These are phyloP conservation scores for Aureobasidium sp. DNA, from an alignment of 2,329 filamentous ascomycete genomes.

Conservation along the genomic window DNA sequence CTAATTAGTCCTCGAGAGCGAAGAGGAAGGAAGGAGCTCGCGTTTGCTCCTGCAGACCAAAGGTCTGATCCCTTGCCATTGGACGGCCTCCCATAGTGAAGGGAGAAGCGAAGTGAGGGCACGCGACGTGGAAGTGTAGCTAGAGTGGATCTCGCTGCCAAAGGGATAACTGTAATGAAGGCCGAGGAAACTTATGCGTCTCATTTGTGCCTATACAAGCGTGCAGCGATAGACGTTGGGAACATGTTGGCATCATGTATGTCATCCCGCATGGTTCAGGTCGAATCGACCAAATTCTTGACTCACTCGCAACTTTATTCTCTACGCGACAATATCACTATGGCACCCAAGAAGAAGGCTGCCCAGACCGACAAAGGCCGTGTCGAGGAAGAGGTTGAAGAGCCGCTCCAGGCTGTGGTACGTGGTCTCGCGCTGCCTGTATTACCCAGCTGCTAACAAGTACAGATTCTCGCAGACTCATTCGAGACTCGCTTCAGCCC, in stretches of 20 bases:
- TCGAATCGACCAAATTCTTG: conserved; percentile 1
- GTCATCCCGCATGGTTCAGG: background rate
- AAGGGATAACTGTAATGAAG: conserved; percentile 4
- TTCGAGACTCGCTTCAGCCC: conserved; percentile 90
- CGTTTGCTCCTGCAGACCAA: background rate
- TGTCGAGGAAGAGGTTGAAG: conserved; percentile 53
- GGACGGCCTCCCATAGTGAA: background rate
- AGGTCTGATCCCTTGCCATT: background rate
- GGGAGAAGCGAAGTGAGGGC: background rate
- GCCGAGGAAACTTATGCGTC: background rate
- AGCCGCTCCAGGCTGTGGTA: conserved; percentile 58
- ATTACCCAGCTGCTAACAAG: background rate
- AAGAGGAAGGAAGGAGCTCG: background rate
- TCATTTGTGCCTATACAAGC: background rate
- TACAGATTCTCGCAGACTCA: conserved; percentile 80
- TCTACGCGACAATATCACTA: conserved; percentile 21
- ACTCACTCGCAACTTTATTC: conserved; percentile 4
- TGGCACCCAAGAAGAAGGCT: conserved; percentile 45
- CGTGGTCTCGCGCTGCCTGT: conserved; percentile 22
- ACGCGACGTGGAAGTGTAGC: background rate
- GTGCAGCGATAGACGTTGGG: background rate
- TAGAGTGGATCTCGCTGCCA: background rate
- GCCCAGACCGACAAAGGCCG: conserved; percentile 33
- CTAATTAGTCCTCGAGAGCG: background rate
- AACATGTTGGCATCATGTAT: background rate